Evolutionary conservation across 495 filamentous ascomycete genomes (phyloP).

Genomic region (Penicillium ucsense): DNA sequence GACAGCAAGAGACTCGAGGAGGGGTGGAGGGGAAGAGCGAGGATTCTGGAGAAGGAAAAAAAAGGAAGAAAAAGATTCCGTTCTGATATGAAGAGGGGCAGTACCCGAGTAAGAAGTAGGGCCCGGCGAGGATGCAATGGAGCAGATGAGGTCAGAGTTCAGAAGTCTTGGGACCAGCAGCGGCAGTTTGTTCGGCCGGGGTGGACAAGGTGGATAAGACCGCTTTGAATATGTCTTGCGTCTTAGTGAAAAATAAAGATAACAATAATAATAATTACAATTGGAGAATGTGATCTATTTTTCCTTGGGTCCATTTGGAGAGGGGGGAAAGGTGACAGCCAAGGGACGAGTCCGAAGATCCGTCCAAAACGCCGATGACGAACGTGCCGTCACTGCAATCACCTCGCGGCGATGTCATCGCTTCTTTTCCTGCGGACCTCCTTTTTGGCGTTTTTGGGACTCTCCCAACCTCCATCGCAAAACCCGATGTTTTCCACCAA

Average conservation of each 20-base stretch:
- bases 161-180: background rate
- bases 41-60: background rate
- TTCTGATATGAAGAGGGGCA: too few relatives aligned
- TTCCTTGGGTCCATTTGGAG: background rate
- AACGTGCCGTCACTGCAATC: conserved; percentile 2
- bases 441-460: background rate
- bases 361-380: conserved; percentile 15
- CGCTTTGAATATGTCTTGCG: too few relatives aligned
- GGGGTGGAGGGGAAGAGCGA: background rate
- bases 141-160: conserved; percentile 2
- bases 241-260: too few relatives aligned
- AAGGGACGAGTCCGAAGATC: conserved; percentile 1
- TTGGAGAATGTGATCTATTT: too few relatives aligned
- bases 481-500: too few relatives aligned
- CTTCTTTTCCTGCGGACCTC: conserved; percentile 1
- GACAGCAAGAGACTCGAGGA: background rate
- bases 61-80: background rate
- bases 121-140: background rate
- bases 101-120: too few relatives aligned
- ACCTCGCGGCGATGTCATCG: conserved; percentile 18
- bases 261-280: too few relatives aligned
- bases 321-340: background rate
- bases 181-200: too few relatives aligned
- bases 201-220: too few relatives aligned
- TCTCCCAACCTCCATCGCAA: too few relatives aligned